Evolutionary conservation across 73 alveolate genomes (phyloP), one percentile per base, ranked within the genome.

Genomic region (Paramecium bursaria): DNA sequence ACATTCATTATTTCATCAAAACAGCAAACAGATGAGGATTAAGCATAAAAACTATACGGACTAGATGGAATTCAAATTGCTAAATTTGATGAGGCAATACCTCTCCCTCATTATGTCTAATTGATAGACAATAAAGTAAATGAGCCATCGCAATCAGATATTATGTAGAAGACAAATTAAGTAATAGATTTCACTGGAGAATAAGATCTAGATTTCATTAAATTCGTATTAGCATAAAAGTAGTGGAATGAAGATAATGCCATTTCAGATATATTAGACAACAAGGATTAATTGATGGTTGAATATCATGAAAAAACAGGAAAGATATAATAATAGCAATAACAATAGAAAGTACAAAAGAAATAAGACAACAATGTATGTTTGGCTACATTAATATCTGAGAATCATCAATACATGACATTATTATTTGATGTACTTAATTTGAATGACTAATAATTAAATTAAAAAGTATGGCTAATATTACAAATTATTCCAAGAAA

Each of bases 401-500:
- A n/a, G n/a, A n/a, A n/a, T n/a, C n/a, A 29, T 30, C 7, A 67
- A 31, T 67, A 33, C 21, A 21, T 67, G 17, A 35, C 33, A 11
- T 19, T 39, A 19, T 39, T 67, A 33, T 67, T 67, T 47, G 9
- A 31, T 1, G 14, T 67, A 7, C 60, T 67, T 13, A 67, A 67
- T 42, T 39, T 30, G 19, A 47, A 47, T 4, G 10, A 67, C 27
- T 2, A 7, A 4, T 53, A 67, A n/a, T 31, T 17, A 4, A 67
- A 31, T 17, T 30, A 21, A n/a, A 67, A 67, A 47, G 33, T 67
- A 11, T 67, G 82, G 82, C 21, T 35, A 15, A 67, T 67, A 11
- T 67, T 67, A 42, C 22, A 67, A 42, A 33, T 67, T 53, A 67
- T 67, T 39, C 82, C 82, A 1, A 67, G 82, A 42, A 67, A 67